Conservation (phyloP, 768 basidiomycete species). For the Psilocybe azurescens region DNA sequence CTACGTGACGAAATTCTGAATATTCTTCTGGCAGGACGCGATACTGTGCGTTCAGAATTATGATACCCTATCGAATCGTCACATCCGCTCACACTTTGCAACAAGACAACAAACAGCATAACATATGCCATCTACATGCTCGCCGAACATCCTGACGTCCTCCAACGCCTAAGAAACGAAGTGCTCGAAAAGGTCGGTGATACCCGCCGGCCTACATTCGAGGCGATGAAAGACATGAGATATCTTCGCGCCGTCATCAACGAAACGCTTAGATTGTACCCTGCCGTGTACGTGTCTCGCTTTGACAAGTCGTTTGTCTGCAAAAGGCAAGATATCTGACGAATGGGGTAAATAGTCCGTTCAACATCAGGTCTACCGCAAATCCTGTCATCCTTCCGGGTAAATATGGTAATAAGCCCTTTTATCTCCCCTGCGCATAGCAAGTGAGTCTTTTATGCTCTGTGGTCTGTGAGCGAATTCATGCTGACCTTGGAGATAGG, state of each 20-base stretch:
- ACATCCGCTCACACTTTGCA: background rate
- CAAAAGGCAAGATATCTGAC: background rate
- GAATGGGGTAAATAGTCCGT: slow-evolving; percentile 32
- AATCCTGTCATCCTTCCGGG: slow-evolving; percentile 29
- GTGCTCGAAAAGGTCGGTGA: slow-evolving; percentile 51
- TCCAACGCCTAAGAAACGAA: slow-evolving; percentile 53
- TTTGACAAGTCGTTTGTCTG: background rate
- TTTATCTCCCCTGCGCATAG: slow-evolving; percentile 40
- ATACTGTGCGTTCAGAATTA: slow-evolving; percentile 42
- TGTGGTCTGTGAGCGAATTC: background rate
- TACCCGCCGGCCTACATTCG: slow-evolving; percentile 51
- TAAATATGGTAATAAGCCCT: slow-evolving; percentile 35
- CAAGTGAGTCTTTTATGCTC: slow-evolving; percentile 10
- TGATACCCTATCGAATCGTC: background rate
- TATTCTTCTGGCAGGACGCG: slow-evolving; percentile 58
- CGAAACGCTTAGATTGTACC: slow-evolving; percentile 59
- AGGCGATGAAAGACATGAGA: slow-evolving; percentile 61
- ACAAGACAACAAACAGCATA: slow-evolving; percentile 52
- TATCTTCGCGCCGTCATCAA: slow-evolving; percentile 64
- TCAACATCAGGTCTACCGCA: slow-evolving; percentile 33
- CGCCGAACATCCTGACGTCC: slow-evolving; percentile 53
- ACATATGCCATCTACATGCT: slow-evolving; percentile 63
- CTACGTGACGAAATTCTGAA: slow-evolving; percentile 53
- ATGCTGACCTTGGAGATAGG: slow-evolving; percentile 25
- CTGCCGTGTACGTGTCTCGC: slow-evolving; percentile 45